A percentile compares a stretch with the other conserved stretches of the same genome.
Conservation (phyloP, 352 stramenopile species). For the Globisporangium rhizosaccharum region DNA sequence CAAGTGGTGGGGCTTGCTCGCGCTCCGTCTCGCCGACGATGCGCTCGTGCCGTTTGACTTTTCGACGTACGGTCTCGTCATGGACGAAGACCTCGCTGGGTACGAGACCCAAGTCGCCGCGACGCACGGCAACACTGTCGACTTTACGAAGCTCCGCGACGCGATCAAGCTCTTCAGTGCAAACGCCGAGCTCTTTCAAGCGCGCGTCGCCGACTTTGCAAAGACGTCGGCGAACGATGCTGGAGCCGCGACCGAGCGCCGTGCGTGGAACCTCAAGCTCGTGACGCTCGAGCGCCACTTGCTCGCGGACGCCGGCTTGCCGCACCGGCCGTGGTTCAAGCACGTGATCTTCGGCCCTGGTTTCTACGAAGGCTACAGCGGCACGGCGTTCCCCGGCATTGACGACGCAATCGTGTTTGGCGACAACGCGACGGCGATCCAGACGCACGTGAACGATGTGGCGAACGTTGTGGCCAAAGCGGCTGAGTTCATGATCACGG, state of each 20-base stretch:
- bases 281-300: slow-evolving; percentile 45
- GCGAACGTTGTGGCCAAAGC: slow-evolving; percentile 26
- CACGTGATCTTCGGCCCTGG: slow-evolving; percentile 57
- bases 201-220: slow-evolving; percentile 8
- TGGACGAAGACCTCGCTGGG: slow-evolving; percentile 37
- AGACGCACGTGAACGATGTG: slow-evolving; percentile 42
- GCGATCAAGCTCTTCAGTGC: slow-evolving; percentile 38
- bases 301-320: slow-evolving; percentile 27
- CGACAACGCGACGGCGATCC: slow-evolving; percentile 26
- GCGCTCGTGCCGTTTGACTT: slow-evolving; percentile 64
- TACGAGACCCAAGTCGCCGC: slow-evolving; percentile 19
- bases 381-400: slow-evolving; percentile 45
- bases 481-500: slow-evolving; percentile 14
- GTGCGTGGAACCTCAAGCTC: slow-evolving; percentile 43
- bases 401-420: slow-evolving; percentile 41
- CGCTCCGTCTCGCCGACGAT: slow-evolving; percentile 46
- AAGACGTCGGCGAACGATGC: not conserved
- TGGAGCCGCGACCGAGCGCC: not conserved
- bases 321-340: slow-evolving; percentile 52
- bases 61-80: slow-evolving; percentile 56
- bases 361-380: slow-evolving; percentile 49
- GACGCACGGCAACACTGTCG: slow-evolving; percentile 15
- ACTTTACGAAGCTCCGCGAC: slow-evolving; percentile 27
- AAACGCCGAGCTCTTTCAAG: slow-evolving; percentile 27
- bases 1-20: slow-evolving; percentile 59